Evolutionary conservation across 1,284 basidiomycete genomes (phyloP).

Genomic region (Malassezia restricta): DNA sequence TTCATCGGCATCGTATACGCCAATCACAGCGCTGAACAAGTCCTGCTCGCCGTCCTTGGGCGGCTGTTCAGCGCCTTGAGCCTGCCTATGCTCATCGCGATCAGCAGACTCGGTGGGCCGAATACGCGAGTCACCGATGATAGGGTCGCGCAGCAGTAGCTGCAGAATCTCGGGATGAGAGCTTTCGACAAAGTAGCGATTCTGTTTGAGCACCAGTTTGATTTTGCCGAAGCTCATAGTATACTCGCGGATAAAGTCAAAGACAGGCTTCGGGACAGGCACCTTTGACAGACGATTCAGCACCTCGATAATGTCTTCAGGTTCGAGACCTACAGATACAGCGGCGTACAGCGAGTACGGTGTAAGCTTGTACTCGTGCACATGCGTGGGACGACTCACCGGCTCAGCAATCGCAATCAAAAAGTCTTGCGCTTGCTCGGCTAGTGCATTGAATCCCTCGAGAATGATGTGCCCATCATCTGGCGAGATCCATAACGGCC

Average conservation of each 20-base stretch:
- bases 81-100: not conserved
- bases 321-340: slow-evolving; percentile 93
- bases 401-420: slow-evolving; percentile 96
- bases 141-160: slow-evolving; percentile 37
- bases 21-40: slow-evolving; percentile 44
- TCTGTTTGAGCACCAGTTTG: slow-evolving; percentile 46
- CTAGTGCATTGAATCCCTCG: slow-evolving; percentile 57
- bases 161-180: slow-evolving; percentile 41
- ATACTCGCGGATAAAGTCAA: slow-evolving; percentile 41
- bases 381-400: slow-evolving; percentile 91
- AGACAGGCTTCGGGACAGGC: slow-evolving; percentile 35
- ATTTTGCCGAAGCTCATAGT: slow-evolving; percentile 45
- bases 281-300: slow-evolving; percentile 47
- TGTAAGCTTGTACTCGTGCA: slow-evolving; percentile 98
- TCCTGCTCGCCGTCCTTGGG: slow-evolving; percentile 31
- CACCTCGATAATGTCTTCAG: slow-evolving; percentile 95
- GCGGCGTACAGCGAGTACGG: slow-evolving; percentile 96
- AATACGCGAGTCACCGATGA: slow-evolving; percentile 34
- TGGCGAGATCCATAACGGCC: slow-evolving; percentile 44
- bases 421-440: slow-evolving; percentile 96
- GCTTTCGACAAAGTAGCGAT: slow-evolving; percentile 45
- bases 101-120: slow-evolving; percentile 23
- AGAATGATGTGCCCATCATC: slow-evolving; percentile 44
- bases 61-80: not conserved
- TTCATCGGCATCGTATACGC: slow-evolving; percentile 42